Conservation (phyloP, 352 stramenopile species). For the Phytophthora citrophthora region DNA sequence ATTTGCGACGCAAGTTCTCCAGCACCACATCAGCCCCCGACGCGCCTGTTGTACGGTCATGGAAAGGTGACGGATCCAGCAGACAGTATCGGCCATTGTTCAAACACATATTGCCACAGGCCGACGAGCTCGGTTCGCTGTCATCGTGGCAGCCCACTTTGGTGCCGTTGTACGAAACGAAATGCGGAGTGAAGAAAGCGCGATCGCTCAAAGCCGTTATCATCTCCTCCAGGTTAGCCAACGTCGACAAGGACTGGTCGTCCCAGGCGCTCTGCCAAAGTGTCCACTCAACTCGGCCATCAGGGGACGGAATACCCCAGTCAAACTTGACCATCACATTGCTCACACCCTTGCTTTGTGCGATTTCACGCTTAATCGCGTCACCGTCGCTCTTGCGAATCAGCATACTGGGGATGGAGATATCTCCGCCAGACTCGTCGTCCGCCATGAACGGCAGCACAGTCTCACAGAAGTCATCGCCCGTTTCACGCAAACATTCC, state of each 20-base stretch:
- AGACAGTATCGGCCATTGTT: conserved; percentile 98
- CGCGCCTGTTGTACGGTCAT: conserved; percentile 92
- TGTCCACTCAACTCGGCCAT: conserved; percentile 97
- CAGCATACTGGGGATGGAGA: conserved; percentile 97
- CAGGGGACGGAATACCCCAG: conserved; percentile 93
- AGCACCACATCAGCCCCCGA: conserved; percentile 95
- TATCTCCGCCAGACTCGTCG: conserved; percentile 96
- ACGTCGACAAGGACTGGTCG: conserved; percentile 71
- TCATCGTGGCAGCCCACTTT: conserved; percentile 91
- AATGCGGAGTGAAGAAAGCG: conserved; percentile 96
- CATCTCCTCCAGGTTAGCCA: conserved; percentile 88
- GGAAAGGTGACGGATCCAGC: conserved; percentile 94
- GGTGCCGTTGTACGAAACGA: conserved; percentile 96
- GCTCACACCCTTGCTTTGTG: conserved; percentile 86
- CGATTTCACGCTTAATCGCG: conserved; percentile 90
- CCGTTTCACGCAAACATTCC: conserved; percentile 71
- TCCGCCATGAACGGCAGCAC: conserved; percentile 92
- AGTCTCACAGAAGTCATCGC: conserved; percentile 88
- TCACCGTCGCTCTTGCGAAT: conserved; percentile 96
- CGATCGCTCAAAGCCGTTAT: conserved; percentile 88
- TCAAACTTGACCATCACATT: conserved; percentile 96
- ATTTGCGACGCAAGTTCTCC: conserved; percentile 94
- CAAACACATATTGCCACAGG: conserved; percentile 97
- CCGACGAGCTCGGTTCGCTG: conserved; percentile 60
- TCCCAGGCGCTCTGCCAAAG: conserved; percentile 97